Evolutionary conservation across 805 yeast genomes (phyloP).

Genomic region (Starmerella stigmatis): DNA sequence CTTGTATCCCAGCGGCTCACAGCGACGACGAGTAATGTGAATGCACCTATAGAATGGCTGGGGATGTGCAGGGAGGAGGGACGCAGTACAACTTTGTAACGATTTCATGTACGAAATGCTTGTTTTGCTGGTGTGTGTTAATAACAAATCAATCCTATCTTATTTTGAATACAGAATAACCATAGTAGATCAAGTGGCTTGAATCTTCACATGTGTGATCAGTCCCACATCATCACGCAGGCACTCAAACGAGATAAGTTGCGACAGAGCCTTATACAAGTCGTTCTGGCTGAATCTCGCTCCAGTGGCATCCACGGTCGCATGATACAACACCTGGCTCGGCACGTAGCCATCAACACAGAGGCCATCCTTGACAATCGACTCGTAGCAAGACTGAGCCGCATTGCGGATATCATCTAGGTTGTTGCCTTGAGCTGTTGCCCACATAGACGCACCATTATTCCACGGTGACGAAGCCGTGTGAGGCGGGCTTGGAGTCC

Average conservation of each 20-base stretch:
- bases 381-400: conserved; percentile 24
- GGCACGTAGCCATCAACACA: conserved; percentile 31
- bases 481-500: conserved; percentile 4
- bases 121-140: no score
- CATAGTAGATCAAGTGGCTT: not conserved
- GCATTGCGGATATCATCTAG: conserved; percentile 19
- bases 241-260: conserved; percentile 22
- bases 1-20: no score
- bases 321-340: conserved; percentile 29
- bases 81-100: no score
- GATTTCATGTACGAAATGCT: no score
- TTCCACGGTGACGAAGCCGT: conserved; percentile 2
- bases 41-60: no score
- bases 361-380: conserved; percentile 19
- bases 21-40: no score
- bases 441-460: conserved; percentile 1
- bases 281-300: conserved; percentile 26
- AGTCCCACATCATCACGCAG: conserved; percentile 30
- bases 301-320: conserved; percentile 22
- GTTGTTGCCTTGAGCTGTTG: conserved; percentile 1
- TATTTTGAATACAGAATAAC: not conserved
- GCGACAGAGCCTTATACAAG: conserved; percentile 25
- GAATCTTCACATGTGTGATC: conserved; percentile 26
- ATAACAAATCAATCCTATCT: no score
- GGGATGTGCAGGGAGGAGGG: no score